These are phyloP conservation scores for Teunomyces kruisii DNA, from an alignment of 805 yeast species.

Conservation along the genomic window DNA sequence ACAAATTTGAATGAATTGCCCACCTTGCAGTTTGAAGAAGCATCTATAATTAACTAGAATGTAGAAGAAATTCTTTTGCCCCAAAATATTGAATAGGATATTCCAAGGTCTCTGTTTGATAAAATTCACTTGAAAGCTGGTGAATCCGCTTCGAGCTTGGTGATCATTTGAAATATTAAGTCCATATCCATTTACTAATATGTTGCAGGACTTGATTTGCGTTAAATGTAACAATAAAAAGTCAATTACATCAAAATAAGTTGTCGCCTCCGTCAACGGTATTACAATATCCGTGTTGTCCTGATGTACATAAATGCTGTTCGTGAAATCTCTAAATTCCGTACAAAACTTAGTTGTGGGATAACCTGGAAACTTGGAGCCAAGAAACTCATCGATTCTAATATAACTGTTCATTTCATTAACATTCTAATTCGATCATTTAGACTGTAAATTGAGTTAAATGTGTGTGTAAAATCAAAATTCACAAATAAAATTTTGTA, in stretches of 20 bases:
- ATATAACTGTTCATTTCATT: neutral
- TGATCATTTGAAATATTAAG: neutral
- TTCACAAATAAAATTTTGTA: neutral
- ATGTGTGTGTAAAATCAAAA: neutral
- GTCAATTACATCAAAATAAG: conserved; percentile 38
- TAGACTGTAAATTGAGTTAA: neutral
- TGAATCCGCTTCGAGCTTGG: conserved; percentile 1
- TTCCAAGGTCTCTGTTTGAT: conserved; percentile 50
- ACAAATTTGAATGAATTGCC: conserved; percentile 22
- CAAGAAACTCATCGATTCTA: neutral
- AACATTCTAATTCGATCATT: neutral
- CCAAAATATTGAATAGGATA: conserved; percentile 37
- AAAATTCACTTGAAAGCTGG: conserved; percentile 31
- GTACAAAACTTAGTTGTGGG: neutral
- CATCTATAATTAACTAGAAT: conserved; percentile 39
- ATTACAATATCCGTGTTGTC: neutral
- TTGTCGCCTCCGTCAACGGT: neutral
- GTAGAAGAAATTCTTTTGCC: conserved; percentile 37
- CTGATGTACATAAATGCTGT: neutral
- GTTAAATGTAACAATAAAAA: conserved; percentile 33
- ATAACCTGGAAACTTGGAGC: neutral
- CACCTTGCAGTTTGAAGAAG: conserved; percentile 14
- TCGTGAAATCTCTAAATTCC: neutral
- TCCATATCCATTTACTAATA: conserved; percentile 42
- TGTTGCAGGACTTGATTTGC: conserved; percentile 30